These are phyloP conservation scores for Protomyces macrosporus DNA, from an alignment of 1,139 yeast species.

Conservation along the genomic window DNA sequence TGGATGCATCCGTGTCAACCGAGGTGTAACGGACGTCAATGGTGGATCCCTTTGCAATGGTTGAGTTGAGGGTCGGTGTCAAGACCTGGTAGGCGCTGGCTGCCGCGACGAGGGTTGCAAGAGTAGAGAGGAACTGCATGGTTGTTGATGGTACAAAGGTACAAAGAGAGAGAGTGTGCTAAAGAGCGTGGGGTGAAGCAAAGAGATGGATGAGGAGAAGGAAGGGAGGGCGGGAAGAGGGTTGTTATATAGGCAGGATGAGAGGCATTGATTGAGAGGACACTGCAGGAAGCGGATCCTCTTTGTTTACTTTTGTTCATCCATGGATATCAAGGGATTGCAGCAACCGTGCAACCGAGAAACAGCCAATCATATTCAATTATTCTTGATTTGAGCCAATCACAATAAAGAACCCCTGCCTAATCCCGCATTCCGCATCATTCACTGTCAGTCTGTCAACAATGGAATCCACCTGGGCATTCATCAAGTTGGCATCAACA, in stretches of 20 bases:
- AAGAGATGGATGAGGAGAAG: background rate
- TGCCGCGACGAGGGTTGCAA: constrained; percentile 20
- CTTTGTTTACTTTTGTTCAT: background rate
- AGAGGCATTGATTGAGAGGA: background rate
- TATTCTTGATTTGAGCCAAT: too few relatives aligned
- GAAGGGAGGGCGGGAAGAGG: background rate
- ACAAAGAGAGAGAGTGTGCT: background rate
- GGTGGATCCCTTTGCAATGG: constrained; percentile 24
- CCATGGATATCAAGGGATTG: too few relatives aligned
- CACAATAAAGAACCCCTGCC: too few relatives aligned
- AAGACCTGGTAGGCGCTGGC: constrained; percentile 25
- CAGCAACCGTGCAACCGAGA: too few relatives aligned
- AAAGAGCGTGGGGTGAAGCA: constrained; percentile 10
- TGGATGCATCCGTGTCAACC: constrained; percentile 27
- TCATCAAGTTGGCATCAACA: too few relatives aligned
- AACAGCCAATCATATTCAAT: too few relatives aligned
- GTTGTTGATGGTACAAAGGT: background rate
- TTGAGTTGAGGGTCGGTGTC: constrained; percentile 22
- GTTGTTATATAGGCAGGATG: background rate
- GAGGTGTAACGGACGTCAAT: constrained; percentile 22
- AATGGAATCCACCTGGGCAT: too few relatives aligned
- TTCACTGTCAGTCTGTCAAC: too few relatives aligned
- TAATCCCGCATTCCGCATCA: too few relatives aligned
- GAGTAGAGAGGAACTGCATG: constrained; percentile 24
- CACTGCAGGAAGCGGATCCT: background rate